Percentiles rank a stretch among this genome's conserved stretches.
Evolutionary conservation across 169 alveolate genomes (phyloP).

Genomic region (Plasmodium reichenowi): DNA sequence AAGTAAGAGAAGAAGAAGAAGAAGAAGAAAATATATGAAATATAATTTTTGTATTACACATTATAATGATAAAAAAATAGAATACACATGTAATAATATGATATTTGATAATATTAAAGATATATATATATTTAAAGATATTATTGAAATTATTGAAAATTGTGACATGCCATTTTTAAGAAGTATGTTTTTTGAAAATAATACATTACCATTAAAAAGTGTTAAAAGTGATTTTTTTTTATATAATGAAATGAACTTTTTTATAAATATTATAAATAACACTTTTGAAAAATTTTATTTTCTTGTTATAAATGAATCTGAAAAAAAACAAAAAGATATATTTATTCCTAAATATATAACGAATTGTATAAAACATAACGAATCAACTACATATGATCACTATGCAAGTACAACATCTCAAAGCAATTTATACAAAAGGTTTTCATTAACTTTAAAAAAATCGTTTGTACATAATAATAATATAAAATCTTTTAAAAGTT

Average conservation of each 20-base stretch:
- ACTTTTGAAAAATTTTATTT: slow-evolving; percentile 60
- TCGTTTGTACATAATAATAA: neutral
- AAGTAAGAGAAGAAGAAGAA: neutral
- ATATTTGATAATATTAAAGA: slow-evolving; percentile 44
- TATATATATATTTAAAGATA: slow-evolving; percentile 24
- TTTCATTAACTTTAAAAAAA: slow-evolving; percentile 15
- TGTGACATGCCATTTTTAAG: slow-evolving; percentile 53
- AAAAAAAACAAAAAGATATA: slow-evolving; percentile 16
- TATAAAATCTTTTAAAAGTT: slow-evolving; percentile 7
- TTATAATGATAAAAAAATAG: slow-evolving; percentile 27
- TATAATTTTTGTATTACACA: slow-evolving; percentile 23
- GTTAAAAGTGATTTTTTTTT: slow-evolving; percentile 25
- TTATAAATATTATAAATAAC: slow-evolving; percentile 27
- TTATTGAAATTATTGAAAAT: slow-evolving; percentile 49
- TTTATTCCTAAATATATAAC: slow-evolving; percentile 36
- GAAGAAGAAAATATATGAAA: slow-evolving; percentile 4
- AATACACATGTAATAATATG: slow-evolving; percentile 58
- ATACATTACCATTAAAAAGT: slow-evolving; percentile 27
- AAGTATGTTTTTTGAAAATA: slow-evolving; percentile 44
- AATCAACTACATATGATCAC: neutral
- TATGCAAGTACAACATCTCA: neutral
- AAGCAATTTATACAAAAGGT: slow-evolving; percentile 15
- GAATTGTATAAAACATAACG: slow-evolving; percentile 13
- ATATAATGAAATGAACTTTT: slow-evolving; percentile 50
- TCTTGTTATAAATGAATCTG: slow-evolving; percentile 44